A percentile compares a stretch with the other conserved stretches of the same genome.
Evolutionary conservation across 2,329 filamentous ascomycete species (phyloP).

Genomic region (Penicillium digitatum): DNA sequence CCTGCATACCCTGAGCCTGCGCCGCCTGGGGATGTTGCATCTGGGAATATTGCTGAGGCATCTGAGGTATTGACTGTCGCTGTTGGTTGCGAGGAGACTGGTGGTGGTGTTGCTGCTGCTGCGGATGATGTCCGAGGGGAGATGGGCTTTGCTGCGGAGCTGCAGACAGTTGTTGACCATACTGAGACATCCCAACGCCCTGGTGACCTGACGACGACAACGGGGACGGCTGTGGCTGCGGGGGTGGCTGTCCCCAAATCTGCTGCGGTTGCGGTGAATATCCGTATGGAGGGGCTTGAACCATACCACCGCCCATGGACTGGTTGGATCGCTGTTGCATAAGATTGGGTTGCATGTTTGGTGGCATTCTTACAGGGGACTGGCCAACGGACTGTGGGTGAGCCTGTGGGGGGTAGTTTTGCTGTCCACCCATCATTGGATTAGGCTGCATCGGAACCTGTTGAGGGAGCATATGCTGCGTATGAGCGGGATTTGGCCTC

Average conservation of each 20-base stretch:
- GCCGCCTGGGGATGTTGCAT: conserved; percentile 36
- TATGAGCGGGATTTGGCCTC: conserved; percentile 34
- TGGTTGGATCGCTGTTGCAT: conserved; percentile 64
- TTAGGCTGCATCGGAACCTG: conserved; percentile 27
- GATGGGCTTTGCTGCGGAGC: conserved; percentile 39
- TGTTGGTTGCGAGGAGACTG: conserved; percentile 45
- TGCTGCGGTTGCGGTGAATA: conserved; percentile 62
- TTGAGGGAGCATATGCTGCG: conserved; percentile 39
- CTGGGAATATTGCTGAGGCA: conserved; percentile 35
- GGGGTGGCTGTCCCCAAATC: conserved; percentile 62
- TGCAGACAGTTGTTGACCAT: conserved; percentile 39
- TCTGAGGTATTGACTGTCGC: conserved; percentile 35
- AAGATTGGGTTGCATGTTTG: conserved; percentile 56
- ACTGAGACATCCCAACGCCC: conserved; percentile 40
- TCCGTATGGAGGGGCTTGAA: conserved; percentile 49
- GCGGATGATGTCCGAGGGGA: conserved; percentile 30
- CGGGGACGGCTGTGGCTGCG: conserved; percentile 61
- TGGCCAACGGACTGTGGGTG: conserved; percentile 69
- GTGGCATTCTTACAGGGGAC: conserved; percentile 67
- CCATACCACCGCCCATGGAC: conserved; percentile 49
- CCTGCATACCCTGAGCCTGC: conserved; percentile 27
- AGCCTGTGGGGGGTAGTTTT: conserved; percentile 64
- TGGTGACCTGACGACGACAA: conserved; percentile 41
- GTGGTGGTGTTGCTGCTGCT: conserved; percentile 36
- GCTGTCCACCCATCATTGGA: conserved; percentile 51